Conservation (phyloP, 2,329 filamentous ascomycete genomes). For the Catunica adiposa region DNA sequence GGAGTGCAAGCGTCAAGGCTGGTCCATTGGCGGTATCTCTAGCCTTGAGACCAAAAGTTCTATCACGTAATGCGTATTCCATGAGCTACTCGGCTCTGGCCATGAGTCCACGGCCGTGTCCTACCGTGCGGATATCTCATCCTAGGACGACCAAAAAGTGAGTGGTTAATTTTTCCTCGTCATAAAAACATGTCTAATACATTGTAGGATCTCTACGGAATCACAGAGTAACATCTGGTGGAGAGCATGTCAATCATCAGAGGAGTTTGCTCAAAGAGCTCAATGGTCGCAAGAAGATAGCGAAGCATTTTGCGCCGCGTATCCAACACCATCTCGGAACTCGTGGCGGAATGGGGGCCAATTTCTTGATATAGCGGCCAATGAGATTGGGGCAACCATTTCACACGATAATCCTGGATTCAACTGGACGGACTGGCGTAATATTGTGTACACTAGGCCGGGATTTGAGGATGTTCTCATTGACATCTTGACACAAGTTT, state of each 20-base stretch:
- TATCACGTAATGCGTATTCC: background rate
- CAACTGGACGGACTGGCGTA: conserved; percentile 12
- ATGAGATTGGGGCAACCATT: conserved; percentile 12
- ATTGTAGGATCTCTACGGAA: conserved; percentile 5
- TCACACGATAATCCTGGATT: conserved; percentile 11
- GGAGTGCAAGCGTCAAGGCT: background rate
- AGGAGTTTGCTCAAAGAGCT: conserved; percentile 9
- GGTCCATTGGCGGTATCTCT: background rate
- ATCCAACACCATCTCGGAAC: conserved; percentile 1
- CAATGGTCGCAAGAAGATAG: conserved; percentile 4
- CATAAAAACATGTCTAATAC: background rate
- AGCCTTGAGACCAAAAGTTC: background rate
- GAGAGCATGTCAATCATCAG: conserved; percentile 9
- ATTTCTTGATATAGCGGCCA: conserved; percentile 13
- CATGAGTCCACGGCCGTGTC: background rate
- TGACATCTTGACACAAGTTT: conserved; percentile 6
- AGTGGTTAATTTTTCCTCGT: background rate
- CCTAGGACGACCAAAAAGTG: conserved; percentile 5
- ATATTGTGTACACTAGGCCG: conserved; percentile 9
- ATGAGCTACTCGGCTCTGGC: background rate
- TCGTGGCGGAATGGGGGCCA: conserved; percentile 10
- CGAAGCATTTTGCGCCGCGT: conserved; percentile 6
- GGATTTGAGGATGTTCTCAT: conserved; percentile 13
- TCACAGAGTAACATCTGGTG: conserved; percentile 6
- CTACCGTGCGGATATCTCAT: background rate